phyloP scores from a whole-genome alignment of 495 filamentous ascomycete species.

The Lindgomyces ingoldianus region DNA sequence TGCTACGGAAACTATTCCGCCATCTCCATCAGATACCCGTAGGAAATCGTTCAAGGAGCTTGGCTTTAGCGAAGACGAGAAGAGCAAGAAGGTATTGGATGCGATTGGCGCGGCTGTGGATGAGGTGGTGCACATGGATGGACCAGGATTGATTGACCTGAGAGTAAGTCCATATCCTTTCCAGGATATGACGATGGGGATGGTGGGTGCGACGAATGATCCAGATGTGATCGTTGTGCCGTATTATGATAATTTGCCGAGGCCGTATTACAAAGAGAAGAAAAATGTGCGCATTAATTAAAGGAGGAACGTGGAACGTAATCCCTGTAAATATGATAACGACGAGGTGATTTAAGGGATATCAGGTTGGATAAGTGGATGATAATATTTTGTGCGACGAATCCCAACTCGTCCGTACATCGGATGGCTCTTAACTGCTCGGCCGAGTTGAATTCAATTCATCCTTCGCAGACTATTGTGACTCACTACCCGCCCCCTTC shows the following conservation, averaged over 20 bases:
- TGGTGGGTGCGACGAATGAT: conserved; percentile 37
- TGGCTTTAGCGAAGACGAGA: neutral
- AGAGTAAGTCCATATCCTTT: conserved; percentile 20
- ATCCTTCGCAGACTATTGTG: too few relatives aligned
- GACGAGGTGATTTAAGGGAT: neutral
- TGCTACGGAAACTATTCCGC: conserved; percentile 16
- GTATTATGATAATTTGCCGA: conserved; percentile 41
- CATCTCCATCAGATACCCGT: conserved; percentile 6
- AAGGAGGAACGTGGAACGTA: neutral
- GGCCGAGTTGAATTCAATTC: too few relatives aligned
- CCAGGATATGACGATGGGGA: conserved; percentile 28
- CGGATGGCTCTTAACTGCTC: too few relatives aligned
- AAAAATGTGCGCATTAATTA: neutral
- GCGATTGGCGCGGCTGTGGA: conserved; percentile 16
- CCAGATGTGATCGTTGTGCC: conserved; percentile 40
- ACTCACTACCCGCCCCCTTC: too few relatives aligned
- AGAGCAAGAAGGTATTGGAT: conserved; percentile 6
- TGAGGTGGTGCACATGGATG: conserved; percentile 23
- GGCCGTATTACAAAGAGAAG: conserved; percentile 36
- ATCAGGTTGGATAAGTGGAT: too few relatives aligned
- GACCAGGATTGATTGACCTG: conserved; percentile 31
- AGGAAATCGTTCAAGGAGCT: conserved; percentile 15
- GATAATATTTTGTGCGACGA: too few relatives aligned
- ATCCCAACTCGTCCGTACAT: too few relatives aligned
- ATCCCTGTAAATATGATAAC: neutral